phyloP scores from a whole-genome alignment of 2,329 filamentous ascomycete genomes.

The Pseudocercospora macadamiae region DNA sequence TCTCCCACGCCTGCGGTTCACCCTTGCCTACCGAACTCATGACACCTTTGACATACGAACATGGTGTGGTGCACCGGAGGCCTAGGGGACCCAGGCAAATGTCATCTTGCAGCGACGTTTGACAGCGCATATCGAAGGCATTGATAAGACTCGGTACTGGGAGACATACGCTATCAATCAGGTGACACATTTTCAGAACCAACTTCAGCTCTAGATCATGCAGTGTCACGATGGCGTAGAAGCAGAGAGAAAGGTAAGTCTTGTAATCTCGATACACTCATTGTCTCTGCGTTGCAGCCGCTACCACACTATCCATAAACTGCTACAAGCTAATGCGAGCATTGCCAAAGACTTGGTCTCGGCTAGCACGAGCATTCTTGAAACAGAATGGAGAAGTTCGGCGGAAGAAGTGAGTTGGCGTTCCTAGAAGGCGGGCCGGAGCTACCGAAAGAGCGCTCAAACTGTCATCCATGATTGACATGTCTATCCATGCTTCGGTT shows the following conservation, averaged over 20 bases:
- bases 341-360: background rate
- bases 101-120: constrained; percentile 22
- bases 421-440: background rate
- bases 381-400: constrained; percentile 1
- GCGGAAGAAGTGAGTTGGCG: background rate
- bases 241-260: background rate
- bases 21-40: constrained; percentile 12
- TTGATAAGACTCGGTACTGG: constrained; percentile 14
- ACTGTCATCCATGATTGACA: background rate
- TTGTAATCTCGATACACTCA: background rate
- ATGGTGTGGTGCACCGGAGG: constrained; percentile 19
- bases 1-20: constrained; percentile 18
- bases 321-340: background rate
- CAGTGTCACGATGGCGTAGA: background rate
- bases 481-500: background rate
- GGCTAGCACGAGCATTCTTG: background rate
- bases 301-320: background rate
- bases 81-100: constrained; percentile 13
- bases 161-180: constrained; percentile 23
- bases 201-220: background rate
- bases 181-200: constrained; percentile 13
- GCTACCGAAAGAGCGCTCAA: background rate
- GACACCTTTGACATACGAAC: background rate
- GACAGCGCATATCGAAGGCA: constrained; percentile 22
- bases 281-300: background rate